phyloP scores from a whole-genome alignment of 1,284 basidiomycete species.

The Austropuccinia psidii region DNA sequence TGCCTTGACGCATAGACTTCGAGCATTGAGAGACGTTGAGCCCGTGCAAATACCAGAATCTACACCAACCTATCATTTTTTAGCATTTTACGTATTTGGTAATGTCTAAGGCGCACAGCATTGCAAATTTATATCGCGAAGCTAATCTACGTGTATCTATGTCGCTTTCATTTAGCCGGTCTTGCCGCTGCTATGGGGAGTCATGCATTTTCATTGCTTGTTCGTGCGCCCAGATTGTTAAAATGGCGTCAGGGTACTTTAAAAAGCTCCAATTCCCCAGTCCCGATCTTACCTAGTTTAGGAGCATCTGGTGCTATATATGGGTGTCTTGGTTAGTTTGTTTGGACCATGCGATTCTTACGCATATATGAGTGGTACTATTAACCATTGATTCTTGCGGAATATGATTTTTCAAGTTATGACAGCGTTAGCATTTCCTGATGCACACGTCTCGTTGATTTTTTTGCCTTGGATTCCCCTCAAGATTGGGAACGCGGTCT shows the following conservation, averaged over 20 bases:
- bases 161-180: slow-evolving; percentile 3
- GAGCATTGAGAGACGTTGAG: slow-evolving; percentile 15
- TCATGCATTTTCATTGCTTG: slow-evolving; percentile 26
- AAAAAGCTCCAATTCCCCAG: slow-evolving; percentile 2
- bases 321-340: slow-evolving; percentile 36
- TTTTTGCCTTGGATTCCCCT: slow-evolving; percentile 43
- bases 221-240: slow-evolving; percentile 27
- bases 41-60: slow-evolving; percentile 32
- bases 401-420: slow-evolving; percentile 19
- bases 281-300: slow-evolving; percentile 32
- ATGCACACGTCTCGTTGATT: slow-evolving; percentile 41
- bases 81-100: slow-evolving; percentile 36
- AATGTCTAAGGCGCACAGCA: background rate
- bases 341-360: background rate
- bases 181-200: slow-evolving; percentile 16
- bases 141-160: background rate
- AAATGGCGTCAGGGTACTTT: slow-evolving; percentile 21
- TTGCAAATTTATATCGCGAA: background rate
- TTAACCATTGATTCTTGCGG: background rate
- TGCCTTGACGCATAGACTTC: slow-evolving; percentile 16
- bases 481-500: slow-evolving; percentile 39
- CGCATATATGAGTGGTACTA: background rate
- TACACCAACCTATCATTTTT: slow-evolving; percentile 31
- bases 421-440: slow-evolving; percentile 41
- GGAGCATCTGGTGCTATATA: slow-evolving; percentile 41